Evolutionary conservation across 2,329 filamentous ascomycete species (phyloP).

Genomic region (Fusarium secorum): DNA sequence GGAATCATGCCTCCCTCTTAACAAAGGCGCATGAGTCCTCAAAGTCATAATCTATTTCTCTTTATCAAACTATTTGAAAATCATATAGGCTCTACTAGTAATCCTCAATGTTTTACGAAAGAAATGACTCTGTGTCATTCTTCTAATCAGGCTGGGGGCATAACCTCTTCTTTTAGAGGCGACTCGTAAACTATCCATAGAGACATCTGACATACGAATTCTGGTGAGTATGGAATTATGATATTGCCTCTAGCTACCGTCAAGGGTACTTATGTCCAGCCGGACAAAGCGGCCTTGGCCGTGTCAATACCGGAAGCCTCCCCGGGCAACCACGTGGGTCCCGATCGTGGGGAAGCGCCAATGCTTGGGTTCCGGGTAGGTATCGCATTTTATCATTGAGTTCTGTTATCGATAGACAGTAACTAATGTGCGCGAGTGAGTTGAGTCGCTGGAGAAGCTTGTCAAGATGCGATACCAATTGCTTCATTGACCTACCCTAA

Average conservation of each 20-base stretch:
- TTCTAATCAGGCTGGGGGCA: accelerated
- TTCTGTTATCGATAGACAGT: background rate
- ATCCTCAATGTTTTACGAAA: background rate
- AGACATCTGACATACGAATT: background rate
- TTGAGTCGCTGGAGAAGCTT: background rate
- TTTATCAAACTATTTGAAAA: background rate
- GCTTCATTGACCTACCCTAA: background rate
- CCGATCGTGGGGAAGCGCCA: background rate
- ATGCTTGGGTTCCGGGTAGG: background rate
- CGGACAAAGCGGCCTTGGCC: background rate
- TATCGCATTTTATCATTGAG: background rate
- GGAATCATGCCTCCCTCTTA: background rate
- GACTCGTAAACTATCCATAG: background rate
- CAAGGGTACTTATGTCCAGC: background rate
- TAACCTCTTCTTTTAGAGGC: accelerated
- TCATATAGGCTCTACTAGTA: accelerated
- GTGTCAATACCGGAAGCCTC: background rate
- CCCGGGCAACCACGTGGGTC: background rate
- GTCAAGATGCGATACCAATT: background rate
- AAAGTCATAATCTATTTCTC: accelerated
- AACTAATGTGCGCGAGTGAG: accelerated
- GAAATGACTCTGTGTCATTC: background rate
- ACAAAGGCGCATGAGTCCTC: background rate
- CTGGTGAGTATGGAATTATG: accelerated
- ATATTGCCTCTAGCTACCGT: background rate